Percentiles rank a stretch among this genome's conserved stretches.
These are phyloP conservation scores for Talaromyces sp. DNA, from an alignment of 2,329 filamentous ascomycete genomes.

Conservation along the genomic window DNA sequence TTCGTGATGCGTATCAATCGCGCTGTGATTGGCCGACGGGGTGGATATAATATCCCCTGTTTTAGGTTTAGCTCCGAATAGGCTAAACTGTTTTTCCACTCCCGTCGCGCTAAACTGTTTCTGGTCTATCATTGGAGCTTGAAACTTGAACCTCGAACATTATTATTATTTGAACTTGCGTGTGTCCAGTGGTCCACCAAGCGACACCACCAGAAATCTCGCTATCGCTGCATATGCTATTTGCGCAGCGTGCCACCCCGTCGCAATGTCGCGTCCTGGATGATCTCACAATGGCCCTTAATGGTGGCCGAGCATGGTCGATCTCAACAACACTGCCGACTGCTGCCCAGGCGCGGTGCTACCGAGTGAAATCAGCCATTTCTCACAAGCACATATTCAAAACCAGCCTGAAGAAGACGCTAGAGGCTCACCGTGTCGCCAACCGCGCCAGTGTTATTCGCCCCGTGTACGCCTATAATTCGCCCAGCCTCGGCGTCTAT, in stretches of 20 bases:
- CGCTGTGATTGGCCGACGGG: neutral
- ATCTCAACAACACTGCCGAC: neutral
- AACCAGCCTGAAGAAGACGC: slow-evolving; percentile 33
- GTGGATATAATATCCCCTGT: neutral
- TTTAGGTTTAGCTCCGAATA: neutral
- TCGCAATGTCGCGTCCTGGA: slow-evolving; percentile 11
- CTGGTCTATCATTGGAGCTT: neutral
- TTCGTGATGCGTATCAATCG: neutral
- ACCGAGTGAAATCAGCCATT: slow-evolving; percentile 9
- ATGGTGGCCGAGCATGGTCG: neutral
- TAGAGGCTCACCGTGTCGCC: slow-evolving; percentile 36
- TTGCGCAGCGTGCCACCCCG: neutral
- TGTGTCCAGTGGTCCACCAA: neutral
- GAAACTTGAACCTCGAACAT: neutral
- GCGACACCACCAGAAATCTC: neutral
- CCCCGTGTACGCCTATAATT: slow-evolving; percentile 19
- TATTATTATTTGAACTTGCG: neutral
- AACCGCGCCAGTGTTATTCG: slow-evolving; percentile 35
- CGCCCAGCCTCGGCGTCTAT: slow-evolving; percentile 14
- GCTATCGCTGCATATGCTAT: slow-evolving; percentile 5
- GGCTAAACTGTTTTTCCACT: neutral
- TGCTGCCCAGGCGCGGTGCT: neutral
- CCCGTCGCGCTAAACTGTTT: neutral
- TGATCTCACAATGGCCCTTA: neutral
- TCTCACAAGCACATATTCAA: slow-evolving; percentile 22